Conservation (phyloP, 1,139 yeast species). For the Suhomyces maxii region DNA sequence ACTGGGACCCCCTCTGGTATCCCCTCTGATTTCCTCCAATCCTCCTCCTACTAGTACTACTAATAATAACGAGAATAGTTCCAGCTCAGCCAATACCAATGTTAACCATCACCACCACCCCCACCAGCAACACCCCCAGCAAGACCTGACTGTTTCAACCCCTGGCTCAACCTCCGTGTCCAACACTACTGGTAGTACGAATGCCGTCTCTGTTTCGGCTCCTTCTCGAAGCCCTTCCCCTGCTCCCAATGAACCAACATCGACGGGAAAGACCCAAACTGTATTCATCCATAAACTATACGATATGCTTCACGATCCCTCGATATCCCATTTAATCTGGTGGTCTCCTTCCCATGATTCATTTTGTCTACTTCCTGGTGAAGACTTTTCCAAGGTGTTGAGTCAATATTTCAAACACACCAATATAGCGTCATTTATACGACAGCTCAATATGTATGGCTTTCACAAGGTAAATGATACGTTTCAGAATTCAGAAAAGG, state of each 20-base stretch:
- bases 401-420: conserved; percentile 75
- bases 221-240: conserved; percentile 10
- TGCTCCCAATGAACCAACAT: conserved; percentile 16
- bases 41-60: too few relatives aligned
- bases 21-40: background rate
- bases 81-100: too few relatives aligned
- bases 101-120: background rate
- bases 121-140: background rate
- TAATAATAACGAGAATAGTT: too few relatives aligned
- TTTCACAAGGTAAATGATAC: conserved; percentile 66
- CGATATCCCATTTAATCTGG: conserved; percentile 53
- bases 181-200: too few relatives aligned
- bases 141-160: background rate
- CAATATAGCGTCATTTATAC: conserved; percentile 72
- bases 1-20: background rate
- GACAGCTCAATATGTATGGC: conserved; percentile 49
- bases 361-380: conserved; percentile 49
- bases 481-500: conserved; percentile 22
- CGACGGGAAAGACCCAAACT: conserved; percentile 45
- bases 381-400: conserved; percentile 61
- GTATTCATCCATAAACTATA: conserved; percentile 65
- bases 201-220: background rate
- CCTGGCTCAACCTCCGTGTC: too few relatives aligned
- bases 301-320: conserved; percentile 59
- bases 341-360: conserved; percentile 48